Evolutionary conservation across 2,329 filamentous ascomycete species (phyloP).

Genomic region (Monilinia laxa): DNA sequence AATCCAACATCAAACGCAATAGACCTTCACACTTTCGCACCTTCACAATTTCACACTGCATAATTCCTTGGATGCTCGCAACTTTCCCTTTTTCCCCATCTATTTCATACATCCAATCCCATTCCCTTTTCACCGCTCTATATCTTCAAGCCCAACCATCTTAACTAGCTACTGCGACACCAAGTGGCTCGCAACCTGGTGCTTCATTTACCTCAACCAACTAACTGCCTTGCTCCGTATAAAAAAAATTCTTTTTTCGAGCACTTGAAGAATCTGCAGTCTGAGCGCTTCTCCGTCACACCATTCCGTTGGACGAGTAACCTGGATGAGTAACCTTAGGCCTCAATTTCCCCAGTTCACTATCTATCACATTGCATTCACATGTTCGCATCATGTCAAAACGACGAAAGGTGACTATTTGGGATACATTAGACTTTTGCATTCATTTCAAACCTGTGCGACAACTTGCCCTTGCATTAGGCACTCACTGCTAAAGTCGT

Average conservation of each 20-base stretch:
- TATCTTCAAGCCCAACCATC: neutral
- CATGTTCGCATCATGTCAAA: slow-evolving; percentile 5
- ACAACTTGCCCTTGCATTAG: slow-evolving; percentile 3
- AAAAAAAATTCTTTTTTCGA: neutral
- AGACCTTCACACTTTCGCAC: too few relatives aligned
- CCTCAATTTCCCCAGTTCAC: neutral
- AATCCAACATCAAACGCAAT: too few relatives aligned
- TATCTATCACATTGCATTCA: slow-evolving; percentile 8
- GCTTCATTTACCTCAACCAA: neutral
- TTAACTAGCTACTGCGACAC: neutral
- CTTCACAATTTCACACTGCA: neutral
- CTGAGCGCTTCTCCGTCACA: slow-evolving; percentile 4
- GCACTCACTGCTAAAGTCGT: slow-evolving; percentile 17
- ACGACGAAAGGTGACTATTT: neutral
- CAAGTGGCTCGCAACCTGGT: slow-evolving; percentile 8
- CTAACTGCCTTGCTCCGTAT: neutral
- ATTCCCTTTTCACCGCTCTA: neutral
- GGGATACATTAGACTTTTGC: slow-evolving; percentile 7
- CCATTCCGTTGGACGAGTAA: slow-evolving; percentile 8
- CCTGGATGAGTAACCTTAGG: slow-evolving; percentile 9
- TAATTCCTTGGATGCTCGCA: too few relatives aligned
- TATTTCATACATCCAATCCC: neutral
- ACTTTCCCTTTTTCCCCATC: neutral
- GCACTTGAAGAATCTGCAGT: neutral
- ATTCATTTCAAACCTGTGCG: neutral